These are phyloP conservation scores for Phytophthora melonis DNA, from an alignment of 352 stramenopile genomes.

Conservation along the genomic window DNA sequence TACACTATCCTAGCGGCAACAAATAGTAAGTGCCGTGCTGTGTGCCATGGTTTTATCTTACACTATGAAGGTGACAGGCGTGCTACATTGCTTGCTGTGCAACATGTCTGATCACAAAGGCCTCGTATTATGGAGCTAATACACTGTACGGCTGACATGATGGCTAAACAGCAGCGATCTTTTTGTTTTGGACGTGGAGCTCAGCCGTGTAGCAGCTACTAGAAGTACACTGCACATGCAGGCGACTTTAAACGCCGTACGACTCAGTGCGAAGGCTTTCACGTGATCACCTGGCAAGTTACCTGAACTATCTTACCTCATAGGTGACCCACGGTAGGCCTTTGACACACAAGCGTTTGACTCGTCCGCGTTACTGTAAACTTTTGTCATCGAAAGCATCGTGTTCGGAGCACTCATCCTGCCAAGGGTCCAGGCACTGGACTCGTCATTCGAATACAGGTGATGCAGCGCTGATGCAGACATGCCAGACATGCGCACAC, in stretches of 20 bases:
- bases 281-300: background rate
- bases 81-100: background rate
- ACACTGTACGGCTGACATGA: background rate
- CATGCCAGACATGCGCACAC: background rate
- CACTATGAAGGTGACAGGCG: background rate
- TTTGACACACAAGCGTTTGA: background rate
- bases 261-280: background rate
- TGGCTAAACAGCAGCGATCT: background rate
- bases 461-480: background rate
- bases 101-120: background rate
- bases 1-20: no score
- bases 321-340: background rate
- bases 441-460: constrained; percentile 5
- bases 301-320: background rate
- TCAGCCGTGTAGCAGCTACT: background rate
- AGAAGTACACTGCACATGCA: background rate
- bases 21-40: background rate
- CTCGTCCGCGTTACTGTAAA: background rate
- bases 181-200: background rate
- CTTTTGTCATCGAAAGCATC: background rate
- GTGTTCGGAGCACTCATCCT: background rate
- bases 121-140: background rate
- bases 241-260: background rate
- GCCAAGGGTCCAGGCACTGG: background rate
- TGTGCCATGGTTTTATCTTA: no score